Evolutionary conservation across 495 filamentous ascomycete genomes (phyloP), one percentile per base, ranked within the genome.

Genomic region (Aspergillus conjunctus): DNA sequence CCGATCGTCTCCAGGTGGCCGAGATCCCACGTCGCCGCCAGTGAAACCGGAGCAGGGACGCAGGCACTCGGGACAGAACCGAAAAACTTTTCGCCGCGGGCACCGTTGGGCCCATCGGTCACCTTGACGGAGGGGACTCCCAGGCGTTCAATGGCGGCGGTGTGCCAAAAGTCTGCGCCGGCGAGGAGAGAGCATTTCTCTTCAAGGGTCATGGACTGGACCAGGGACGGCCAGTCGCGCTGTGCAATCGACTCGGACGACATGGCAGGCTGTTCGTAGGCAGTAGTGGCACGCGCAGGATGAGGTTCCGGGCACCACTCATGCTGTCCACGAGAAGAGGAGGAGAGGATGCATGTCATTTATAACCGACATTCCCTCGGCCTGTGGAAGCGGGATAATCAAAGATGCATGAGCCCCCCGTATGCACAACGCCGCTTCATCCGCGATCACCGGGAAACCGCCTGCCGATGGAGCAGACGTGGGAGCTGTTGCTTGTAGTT

Each of bases 31-130:
- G 56, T 52, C 10, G 56, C 56, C 8, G 26, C 56, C 1, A 59
- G 56, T 18, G 26, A 37, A 3, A 44, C 33, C 11, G 44, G 46
- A 14, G 46, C 49, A 18, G 56, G 56, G 3, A 59, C 12, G 14
- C n/a, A 58, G 1, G 56, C 46, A 10, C 41, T 32, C 17, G 32
- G 45, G 18, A 51, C 20, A 12, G 31, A 30, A 10, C 39, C 32
- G 1, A 14, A 7, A n/a, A 31, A 59, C 15, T 21, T 44, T 12
- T 44, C 46, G 4, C 46, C 56, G n/a, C 56, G 45, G 0, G 56
- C 56, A 14, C 56, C 56, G n/a, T 22, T 18, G 2, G 56, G 56
- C 21, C 56, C 56, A 30, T 59, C 56, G 3, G 43, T 58, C 32
- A 58, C 45, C 31, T 58, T 58, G 0, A 58, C 18, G 11, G 26